Percentiles rank a stretch among this genome's conserved stretches.
phyloP scores from a whole-genome alignment of 768 basidiomycete genomes.

The Podaxis mareebaensis region DNA sequence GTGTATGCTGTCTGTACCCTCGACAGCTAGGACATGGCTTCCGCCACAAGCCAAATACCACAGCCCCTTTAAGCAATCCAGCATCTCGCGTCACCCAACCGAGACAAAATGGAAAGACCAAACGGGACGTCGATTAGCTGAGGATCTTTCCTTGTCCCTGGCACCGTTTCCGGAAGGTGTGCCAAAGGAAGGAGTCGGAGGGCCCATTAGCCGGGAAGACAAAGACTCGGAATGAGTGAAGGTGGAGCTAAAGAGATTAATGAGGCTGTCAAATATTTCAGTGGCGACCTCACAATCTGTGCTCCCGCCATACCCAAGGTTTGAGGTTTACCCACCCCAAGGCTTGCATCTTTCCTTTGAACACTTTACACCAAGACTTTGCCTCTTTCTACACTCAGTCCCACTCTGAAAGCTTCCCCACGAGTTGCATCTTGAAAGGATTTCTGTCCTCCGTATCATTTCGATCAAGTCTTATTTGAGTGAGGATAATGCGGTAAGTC shows the following conservation, averaged over 20 bases:
- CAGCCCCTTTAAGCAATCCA: slow-evolving; percentile 26
- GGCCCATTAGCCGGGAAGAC: slow-evolving; percentile 42
- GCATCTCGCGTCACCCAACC: slow-evolving; percentile 38
- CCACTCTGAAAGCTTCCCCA: slow-evolving; percentile 32
- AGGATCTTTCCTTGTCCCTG: slow-evolving; percentile 31
- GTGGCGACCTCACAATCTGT: not conserved
- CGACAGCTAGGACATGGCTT: not conserved
- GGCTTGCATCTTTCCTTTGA: not conserved
- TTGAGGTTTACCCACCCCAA: not conserved
- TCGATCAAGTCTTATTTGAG: slow-evolving; percentile 40
- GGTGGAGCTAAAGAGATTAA: slow-evolving; percentile 43
- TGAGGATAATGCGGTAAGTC: slow-evolving; percentile 31
- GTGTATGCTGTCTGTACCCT: not conserved
- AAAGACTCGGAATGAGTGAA: slow-evolving; percentile 39
- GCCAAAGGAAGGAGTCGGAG: slow-evolving; percentile 27
- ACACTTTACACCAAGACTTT: slow-evolving; percentile 29
- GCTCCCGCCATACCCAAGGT: not conserved
- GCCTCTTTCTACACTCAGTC: slow-evolving; percentile 42
- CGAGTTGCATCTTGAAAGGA: slow-evolving; percentile 37
- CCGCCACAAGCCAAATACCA: not conserved
- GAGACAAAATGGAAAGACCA: slow-evolving; percentile 37
- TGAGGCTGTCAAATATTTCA: slow-evolving; percentile 27
- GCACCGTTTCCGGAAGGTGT: slow-evolving; percentile 34
- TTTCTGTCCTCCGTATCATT: slow-evolving; percentile 45
- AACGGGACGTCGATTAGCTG: slow-evolving; percentile 32